A percentile compares a stretch with the other conserved stretches of the same genome.
Conservation (phyloP, 331 rosid species). For the Stylosanthes scabra region DNA sequence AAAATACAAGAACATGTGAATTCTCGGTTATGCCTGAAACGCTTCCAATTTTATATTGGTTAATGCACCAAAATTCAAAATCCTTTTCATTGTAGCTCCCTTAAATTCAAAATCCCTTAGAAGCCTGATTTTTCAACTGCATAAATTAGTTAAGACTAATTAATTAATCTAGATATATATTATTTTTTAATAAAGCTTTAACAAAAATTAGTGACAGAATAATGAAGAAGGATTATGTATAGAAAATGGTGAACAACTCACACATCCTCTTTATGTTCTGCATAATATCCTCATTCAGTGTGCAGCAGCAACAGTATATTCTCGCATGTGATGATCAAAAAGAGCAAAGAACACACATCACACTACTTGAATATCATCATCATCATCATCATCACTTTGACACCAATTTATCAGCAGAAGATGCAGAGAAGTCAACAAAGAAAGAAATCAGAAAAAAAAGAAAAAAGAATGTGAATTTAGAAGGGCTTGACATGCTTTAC, state of each 20-base stretch:
- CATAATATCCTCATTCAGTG: background rate
- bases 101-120: background rate
- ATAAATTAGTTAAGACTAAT: background rate
- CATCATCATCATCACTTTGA: slow-evolving; percentile 1
- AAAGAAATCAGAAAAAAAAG: background rate
- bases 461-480: background rate
- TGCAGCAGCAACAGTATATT: background rate
- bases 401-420: background rate
- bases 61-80: slow-evolving; percentile 3
- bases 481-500: slow-evolving; percentile 7
- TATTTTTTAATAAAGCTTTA: background rate
- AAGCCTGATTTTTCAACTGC: background rate
- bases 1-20: no score
- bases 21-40: no score
- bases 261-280: background rate
- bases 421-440: background rate
- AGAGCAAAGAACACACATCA: slow-evolving; percentile 18
- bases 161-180: background rate
- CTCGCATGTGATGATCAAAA: slow-evolving; percentile 15
- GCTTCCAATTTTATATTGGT: background rate
- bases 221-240: background rate
- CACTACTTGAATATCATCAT: background rate
- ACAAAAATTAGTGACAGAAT: background rate
- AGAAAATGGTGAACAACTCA: slow-evolving; percentile 22
- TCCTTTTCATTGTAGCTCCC: background rate